Evolutionary conservation across 2,329 filamentous ascomycete species (phyloP), one percentile per base, ranked within the genome.

Genomic region (Aureobasidium melanogenum): DNA sequence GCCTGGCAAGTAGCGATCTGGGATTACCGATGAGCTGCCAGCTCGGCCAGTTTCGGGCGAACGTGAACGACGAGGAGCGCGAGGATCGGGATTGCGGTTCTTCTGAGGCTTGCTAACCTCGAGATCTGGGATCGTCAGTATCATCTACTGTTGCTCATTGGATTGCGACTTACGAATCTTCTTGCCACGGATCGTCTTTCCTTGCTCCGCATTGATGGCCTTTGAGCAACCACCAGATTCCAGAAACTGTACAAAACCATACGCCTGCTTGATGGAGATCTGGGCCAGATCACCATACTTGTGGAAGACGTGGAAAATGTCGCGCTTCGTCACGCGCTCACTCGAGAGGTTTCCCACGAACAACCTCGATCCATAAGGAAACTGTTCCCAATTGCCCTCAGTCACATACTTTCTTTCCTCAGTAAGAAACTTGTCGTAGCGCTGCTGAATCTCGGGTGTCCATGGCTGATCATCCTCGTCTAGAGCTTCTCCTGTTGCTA

Each of bases 221-320:
- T 81, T 80, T 61, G 83, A 80, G 65, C 91, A 96, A 69, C 93
- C 87, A 2, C 82, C 80, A 4, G 86, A 77, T 32, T 90, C 87
- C 66, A 96, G 82, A 66, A 95, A 99, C 72, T 97, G 94, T 38
- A 97, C 91, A 71, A 97, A 99, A 1, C 94, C 94, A 74, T 96
- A 97, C 1, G 92, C 92, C 66, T 94, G 91, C 74, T 97, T 97
- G 68, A 97, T 90, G 0, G 91, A 96, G 63, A 97, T 94, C 72
- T 99, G 94, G 1, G 92, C 93, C 50, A 99, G 79, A 64, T 87
- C 87, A 59, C 94, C 94, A 71, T 91, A 92, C 62, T 82, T 83
- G 70, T 91, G 86, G 71, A 99, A 97, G 19, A 93, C 82, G 70
- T 96, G 88, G 75, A 96, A 97, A 9, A 97, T 85, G 74, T 97